Evolutionary conservation across 2,329 filamentous ascomycete species (phyloP).

Genomic region (Paraconiothyrium sp.): DNA sequence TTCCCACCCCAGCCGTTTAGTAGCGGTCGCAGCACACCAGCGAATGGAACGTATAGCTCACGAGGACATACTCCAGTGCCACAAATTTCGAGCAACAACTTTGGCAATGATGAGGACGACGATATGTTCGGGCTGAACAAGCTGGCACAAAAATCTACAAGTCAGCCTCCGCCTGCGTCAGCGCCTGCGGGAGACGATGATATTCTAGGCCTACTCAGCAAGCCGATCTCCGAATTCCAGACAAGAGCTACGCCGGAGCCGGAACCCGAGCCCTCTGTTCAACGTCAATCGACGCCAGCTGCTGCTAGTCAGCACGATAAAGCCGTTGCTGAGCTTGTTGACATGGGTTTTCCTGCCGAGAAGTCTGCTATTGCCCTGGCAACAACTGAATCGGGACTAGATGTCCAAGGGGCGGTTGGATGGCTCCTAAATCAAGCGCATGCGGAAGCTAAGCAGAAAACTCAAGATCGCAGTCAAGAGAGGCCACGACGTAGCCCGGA

Average conservation of each 20-base stretch:
- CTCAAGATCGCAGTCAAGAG: slow-evolving; percentile 48
- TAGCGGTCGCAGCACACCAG: slow-evolving; percentile 56
- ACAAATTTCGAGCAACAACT: slow-evolving; percentile 32
- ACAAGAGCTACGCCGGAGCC: slow-evolving; percentile 34
- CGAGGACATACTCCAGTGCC: slow-evolving; percentile 41
- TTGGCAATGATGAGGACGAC: slow-evolving; percentile 74
- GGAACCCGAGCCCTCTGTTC: slow-evolving; percentile 19
- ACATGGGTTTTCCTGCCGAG: slow-evolving; percentile 91
- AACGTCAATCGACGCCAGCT: slow-evolving; percentile 30
- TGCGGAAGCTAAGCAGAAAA: slow-evolving; percentile 78
- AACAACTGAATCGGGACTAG: slow-evolving; percentile 79
- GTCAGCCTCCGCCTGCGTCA: slow-evolving; percentile 31
- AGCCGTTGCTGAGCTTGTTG: slow-evolving; percentile 86
- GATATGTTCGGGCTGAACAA: slow-evolving; percentile 86
- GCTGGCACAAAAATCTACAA: slow-evolving; percentile 58
- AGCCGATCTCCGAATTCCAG: slow-evolving; percentile 65
- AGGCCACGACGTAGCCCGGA: slow-evolving; percentile 37
- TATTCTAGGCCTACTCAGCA: slow-evolving; percentile 68
- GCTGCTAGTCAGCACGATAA: slow-evolving; percentile 70
- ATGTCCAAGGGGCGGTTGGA: slow-evolving; percentile 87
- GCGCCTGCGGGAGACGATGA: slow-evolving; percentile 61
- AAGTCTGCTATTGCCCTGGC: slow-evolving; percentile 82
- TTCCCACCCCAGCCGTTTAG: slow-evolving; percentile 59
- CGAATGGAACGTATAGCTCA: slow-evolving; percentile 36
- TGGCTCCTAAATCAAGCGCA: slow-evolving; percentile 94